phyloP scores from a whole-genome alignment of 495 filamentous ascomycete species.

The Aspergillus sclerotiicarbonarius region DNA sequence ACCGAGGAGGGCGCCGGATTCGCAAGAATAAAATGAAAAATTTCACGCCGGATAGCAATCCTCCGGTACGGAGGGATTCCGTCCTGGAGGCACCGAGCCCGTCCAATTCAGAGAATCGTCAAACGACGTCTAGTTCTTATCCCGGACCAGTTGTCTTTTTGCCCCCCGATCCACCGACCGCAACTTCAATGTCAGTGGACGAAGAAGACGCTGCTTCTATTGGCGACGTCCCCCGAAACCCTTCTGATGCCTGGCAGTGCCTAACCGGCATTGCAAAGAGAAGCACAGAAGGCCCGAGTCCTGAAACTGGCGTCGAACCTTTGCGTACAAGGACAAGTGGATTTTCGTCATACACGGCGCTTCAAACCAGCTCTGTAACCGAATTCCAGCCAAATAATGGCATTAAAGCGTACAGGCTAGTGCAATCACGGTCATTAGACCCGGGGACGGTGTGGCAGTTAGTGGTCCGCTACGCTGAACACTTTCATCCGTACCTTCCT shows the following conservation, averaged over 20 bases:
- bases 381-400: conserved; percentile 33
- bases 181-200: conserved; percentile 30
- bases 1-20: conserved; percentile 60
- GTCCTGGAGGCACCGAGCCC: conserved; percentile 29
- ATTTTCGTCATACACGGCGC: conserved; percentile 28
- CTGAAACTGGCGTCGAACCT: conserved; percentile 24
- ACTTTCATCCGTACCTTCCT: conserved; percentile 64
- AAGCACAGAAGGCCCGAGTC: conserved; percentile 19
- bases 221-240: conserved; percentile 43
- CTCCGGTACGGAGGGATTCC: conserved; percentile 28
- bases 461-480: conserved; percentile 50
- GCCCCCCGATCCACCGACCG: conserved; percentile 32
- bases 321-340: conserved; percentile 21
- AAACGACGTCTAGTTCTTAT: conserved; percentile 29
- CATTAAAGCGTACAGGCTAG: conserved; percentile 49
- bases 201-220: conserved; percentile 43
- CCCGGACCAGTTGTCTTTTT: conserved; percentile 40
- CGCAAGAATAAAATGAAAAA: conserved; percentile 50
- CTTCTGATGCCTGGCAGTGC: conserved; percentile 51
- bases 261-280: conserved; percentile 42
- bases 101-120: conserved; percentile 27
- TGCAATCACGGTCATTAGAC: conserved; percentile 49
- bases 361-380: conserved; percentile 29
- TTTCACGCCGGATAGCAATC: conserved; percentile 29
- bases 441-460: conserved; percentile 49